phyloP scores from a whole-genome alignment of 1,139 yeast species.

The Keqinozyma sinolaborantium region DNA sequence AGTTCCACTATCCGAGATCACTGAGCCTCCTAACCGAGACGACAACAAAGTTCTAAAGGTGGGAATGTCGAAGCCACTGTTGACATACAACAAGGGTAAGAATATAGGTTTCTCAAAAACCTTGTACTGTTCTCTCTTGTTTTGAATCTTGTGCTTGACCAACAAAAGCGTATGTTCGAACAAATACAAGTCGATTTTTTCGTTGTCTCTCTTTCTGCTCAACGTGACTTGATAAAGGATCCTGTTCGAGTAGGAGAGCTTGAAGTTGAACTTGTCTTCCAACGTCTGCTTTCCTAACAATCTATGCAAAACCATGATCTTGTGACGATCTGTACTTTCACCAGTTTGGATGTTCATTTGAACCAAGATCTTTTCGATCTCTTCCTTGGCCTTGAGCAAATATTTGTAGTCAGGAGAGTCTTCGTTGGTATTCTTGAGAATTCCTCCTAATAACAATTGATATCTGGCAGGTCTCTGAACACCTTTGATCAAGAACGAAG shows the following conservation, averaged over 20 bases:
- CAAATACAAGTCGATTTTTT: constrained; percentile 77
- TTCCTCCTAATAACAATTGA: constrained; percentile 79
- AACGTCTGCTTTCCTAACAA: constrained; percentile 80
- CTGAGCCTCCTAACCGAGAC: constrained; percentile 33
- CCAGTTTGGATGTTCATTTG: constrained; percentile 91
- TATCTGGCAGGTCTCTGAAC: constrained; percentile 95
- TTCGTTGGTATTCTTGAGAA: constrained; percentile 75
- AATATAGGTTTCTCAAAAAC: constrained; percentile 94
- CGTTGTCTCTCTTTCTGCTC: constrained; percentile 65
- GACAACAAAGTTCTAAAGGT: constrained; percentile 47
- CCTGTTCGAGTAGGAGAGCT: constrained; percentile 77
- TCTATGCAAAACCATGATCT: constrained; percentile 82
- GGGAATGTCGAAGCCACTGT: constrained; percentile 78
- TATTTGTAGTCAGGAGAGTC: constrained; percentile 73
- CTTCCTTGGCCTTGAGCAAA: constrained; percentile 69
- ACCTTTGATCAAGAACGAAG: constrained; percentile 91
- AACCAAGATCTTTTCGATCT: constrained; percentile 70
- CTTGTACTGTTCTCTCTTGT: constrained; percentile 86
- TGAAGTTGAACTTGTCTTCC: constrained; percentile 51
- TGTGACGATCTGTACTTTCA: constrained; percentile 89
- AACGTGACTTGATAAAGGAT: constrained; percentile 76
- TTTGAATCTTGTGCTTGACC: constrained; percentile 81
- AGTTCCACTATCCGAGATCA: constrained; percentile 34
- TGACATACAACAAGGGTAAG: constrained; percentile 71
- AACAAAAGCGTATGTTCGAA: constrained; percentile 86